These are phyloP conservation scores for peach (Prunus persica) DNA, from an alignment of 306 rosid species.

Conservation along the genomic window Prunus_persica_NCBIv2 NC_034016.1:18644501-18645000, in stretches of 20 bases:
- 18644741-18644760: neutral
- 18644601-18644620: neutral
- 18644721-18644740: neutral
- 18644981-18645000: slow-evolving; percentile 76
- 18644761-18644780: too few species aligned
- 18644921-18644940: slow-evolving; percentile 85
- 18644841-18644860: slow-evolving; percentile 70
- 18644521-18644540: slow-evolving; percentile 1
- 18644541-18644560: slow-evolving; percentile 7
- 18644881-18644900: slow-evolving; percentile 53
- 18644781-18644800: neutral
- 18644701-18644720: too few species aligned
- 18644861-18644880: slow-evolving; percentile 74
- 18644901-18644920: slow-evolving; percentile 41
- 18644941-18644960: slow-evolving; percentile 94
- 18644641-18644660: neutral
- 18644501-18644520: neutral
- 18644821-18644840: neutral
- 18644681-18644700: neutral
- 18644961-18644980: slow-evolving; percentile 65
- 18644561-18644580: neutral
- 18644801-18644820: neutral
- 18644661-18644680: neutral
- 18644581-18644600: neutral
- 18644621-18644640: neutral